Base-by-base conservation (phyloP, 805 yeast species). In the Hanseniaspora thailandica region DNA sequence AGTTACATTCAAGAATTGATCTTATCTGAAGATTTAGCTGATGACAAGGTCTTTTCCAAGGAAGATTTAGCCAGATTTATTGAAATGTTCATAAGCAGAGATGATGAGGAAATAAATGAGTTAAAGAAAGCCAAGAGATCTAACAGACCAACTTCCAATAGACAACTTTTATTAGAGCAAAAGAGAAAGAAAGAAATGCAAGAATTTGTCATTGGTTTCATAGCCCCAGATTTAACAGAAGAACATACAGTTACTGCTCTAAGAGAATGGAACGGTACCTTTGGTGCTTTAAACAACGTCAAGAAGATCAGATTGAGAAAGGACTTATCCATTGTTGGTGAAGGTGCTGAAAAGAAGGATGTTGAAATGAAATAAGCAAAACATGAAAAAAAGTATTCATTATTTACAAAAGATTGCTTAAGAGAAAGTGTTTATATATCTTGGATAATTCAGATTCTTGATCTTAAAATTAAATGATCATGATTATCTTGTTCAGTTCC, bases 111-210 rank as follows among this genome's bases (percentile, higher is more conserved):
- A 63, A 64, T 90, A 49, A 76, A 76, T n/a, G 71, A 71, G 49
- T 70, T 86, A 54, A 76, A 75, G 56, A 67, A 64, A 5, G 77
- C 74, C 52, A 78, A 95, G 71, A 77, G 95, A 63, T 80, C 88
- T n/a, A 94, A 95, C 17, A 76, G 97, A 69, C 96, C 98, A 9
- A 75, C 85, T 17, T 68, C 84, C 5, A 77, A 76, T 56, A 79
- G 80, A 62, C 95, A 86, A 61, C 81, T 79, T 58, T 61, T 77
- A 22, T 66, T 88, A 55, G 83, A 84, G 59, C 76, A 75, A 58
- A 77, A 77, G 61, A 72, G 73, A 45, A 79, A 82, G 51, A 69
- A 74, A 46, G 97, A 89, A 54, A 49, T 62, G 36, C 76, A 76
- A 39, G 78, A 83, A 54, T 87, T 76, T 60, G 71, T 67, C 20